These are phyloP conservation scores for Blastobotrys ciferrii DNA, from an alignment of 1,139 yeast genomes.

Conservation along the genomic window DNA sequence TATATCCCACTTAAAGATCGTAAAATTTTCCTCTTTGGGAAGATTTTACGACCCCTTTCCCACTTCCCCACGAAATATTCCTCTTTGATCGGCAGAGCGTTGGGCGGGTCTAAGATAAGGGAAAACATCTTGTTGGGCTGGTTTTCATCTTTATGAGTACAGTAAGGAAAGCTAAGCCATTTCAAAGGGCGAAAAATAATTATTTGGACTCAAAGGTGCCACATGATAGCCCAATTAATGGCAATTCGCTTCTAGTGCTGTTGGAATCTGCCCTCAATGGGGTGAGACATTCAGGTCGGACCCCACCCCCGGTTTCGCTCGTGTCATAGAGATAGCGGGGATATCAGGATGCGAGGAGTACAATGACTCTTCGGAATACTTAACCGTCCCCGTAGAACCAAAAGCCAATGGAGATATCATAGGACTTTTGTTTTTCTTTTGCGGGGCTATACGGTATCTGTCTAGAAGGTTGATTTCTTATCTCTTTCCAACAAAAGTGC, in stretches of 20 bases:
- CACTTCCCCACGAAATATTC: neutral
- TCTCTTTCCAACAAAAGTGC: neutral
- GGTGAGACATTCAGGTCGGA: neutral
- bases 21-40: conserved; percentile 1
- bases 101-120: neutral
- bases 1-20: neutral
- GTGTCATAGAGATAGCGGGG: neutral
- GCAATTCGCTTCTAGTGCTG: no score
- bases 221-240: no score
- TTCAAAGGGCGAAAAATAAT: no score
- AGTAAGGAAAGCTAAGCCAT: no score
- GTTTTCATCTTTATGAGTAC: no score
- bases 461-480: no score
- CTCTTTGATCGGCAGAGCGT: neutral
- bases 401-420: neutral
- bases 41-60: neutral
- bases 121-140: neutral
- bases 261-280: no score
- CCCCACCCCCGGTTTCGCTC: neutral
- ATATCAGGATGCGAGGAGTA: neutral
- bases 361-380: no score
- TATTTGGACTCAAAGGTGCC: no score
- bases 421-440: neutral
- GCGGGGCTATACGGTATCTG: no score
- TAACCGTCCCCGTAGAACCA: neutral